Percentiles rank a stretch among this genome's conserved stretches.
Conservation (phyloP, 202 grass and related monocot species). For the Elaeis oleifera region DNA sequence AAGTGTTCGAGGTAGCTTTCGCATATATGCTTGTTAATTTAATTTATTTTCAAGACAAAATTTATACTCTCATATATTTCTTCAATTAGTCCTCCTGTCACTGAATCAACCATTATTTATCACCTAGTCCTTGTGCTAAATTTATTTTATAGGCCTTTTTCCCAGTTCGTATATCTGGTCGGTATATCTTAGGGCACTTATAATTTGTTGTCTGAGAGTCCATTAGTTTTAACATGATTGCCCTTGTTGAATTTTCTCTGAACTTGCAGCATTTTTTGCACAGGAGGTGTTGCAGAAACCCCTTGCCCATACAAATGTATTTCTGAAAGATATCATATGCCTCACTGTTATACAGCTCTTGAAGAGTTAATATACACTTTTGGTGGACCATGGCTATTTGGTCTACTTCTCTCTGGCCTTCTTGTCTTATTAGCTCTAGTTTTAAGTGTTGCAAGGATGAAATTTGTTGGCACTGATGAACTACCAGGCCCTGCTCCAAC, state of each 20-base stretch:
- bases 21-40: neutral
- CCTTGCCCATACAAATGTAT: conserved; percentile 90
- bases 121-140: too few species aligned
- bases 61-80: too few species aligned
- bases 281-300: conserved; percentile 83
- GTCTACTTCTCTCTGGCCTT: conserved; percentile 87
- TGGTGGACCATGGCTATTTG: conserved; percentile 98
- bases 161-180: too few species aligned
- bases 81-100: too few species aligned
- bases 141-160: too few species aligned
- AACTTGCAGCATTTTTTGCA: conserved; percentile 23
- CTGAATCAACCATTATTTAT: too few species aligned
- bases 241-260: conserved; percentile 8
- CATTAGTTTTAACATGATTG: too few species aligned
- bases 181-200: too few species aligned
- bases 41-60: too few species aligned
- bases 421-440: conserved; percentile 94
- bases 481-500: conserved; percentile 89
- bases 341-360: conserved; percentile 93
- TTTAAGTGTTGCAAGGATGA: conserved; percentile 98
- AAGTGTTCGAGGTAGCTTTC: conserved; percentile 56
- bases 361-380: conserved; percentile 99
- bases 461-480: conserved; percentile 96
- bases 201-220: too few species aligned
- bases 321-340: conserved; percentile 98